phyloP scores from a whole-genome alignment of 2,329 filamentous ascomycete genomes.

The Reticulascus tulasneorum region DNA sequence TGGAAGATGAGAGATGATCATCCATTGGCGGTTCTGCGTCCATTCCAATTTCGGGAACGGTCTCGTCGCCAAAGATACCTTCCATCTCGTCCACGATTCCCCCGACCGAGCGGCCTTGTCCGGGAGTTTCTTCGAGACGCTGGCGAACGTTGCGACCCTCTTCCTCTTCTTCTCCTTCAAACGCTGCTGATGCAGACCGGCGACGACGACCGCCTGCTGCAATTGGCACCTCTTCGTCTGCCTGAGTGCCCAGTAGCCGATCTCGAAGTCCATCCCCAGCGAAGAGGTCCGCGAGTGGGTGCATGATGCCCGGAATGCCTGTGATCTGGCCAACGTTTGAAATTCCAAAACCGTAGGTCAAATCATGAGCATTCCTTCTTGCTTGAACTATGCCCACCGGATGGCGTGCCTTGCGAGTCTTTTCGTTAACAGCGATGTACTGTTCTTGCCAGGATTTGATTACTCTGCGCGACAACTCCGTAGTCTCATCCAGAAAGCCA shows the following conservation, averaged over 20 bases:
- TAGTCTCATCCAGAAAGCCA: not conserved
- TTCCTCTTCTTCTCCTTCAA: constrained; percentile 31
- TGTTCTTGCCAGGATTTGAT: constrained; percentile 31
- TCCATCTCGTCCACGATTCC: constrained; percentile 7
- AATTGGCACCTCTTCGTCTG: constrained; percentile 17
- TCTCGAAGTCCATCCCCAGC: constrained; percentile 40
- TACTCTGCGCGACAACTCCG: not conserved
- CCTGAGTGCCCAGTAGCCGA: constrained; percentile 27
- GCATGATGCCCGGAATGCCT: constrained; percentile 23
- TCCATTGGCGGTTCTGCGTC: constrained; percentile 62
- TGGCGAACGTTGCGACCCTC: constrained; percentile 33
- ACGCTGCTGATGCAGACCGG: constrained; percentile 40
- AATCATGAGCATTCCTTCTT: constrained; percentile 35
- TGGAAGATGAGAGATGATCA: constrained; percentile 56
- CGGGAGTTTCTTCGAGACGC: constrained; percentile 22
- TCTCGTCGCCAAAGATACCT: constrained; percentile 31
- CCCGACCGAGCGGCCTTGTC: constrained; percentile 2
- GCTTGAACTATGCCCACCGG: too few species aligned
- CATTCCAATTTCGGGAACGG: constrained; percentile 62
- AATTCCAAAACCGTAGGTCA: constrained; percentile 36
- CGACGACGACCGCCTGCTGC: constrained; percentile 30
- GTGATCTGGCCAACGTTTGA: constrained; percentile 29
- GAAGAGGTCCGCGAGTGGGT: constrained; percentile 44
- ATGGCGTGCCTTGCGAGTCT: constrained; percentile 16
- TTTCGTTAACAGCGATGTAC: constrained; percentile 32